These are phyloP conservation scores for Orbilia quercus DNA, from an alignment of 2,329 filamentous ascomycete genomes.

Conservation along the genomic window DNA sequence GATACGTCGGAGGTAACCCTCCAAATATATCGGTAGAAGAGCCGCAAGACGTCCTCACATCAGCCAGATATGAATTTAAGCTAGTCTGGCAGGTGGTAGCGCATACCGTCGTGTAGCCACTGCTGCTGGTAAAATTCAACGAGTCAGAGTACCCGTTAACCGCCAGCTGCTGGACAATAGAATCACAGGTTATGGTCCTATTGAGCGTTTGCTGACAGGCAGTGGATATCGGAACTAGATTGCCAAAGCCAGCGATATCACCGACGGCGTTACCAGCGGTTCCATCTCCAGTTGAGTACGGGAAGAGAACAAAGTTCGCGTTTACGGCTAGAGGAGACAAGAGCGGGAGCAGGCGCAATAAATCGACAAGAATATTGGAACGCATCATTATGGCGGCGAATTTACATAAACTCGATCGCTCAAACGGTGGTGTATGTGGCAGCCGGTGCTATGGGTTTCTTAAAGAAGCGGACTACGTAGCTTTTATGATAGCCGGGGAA, in stretches of 20 bases:
- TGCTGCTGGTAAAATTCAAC: not conserved
- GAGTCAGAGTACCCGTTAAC: conserved; percentile 3
- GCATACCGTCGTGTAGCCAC: not conserved
- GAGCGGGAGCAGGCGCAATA: not conserved
- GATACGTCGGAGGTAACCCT: conserved; percentile 1
- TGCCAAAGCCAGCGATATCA: conserved; percentile 5
- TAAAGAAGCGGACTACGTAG: too few species aligned
- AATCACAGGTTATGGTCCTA: conserved; percentile 7
- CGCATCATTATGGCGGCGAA: not conserved
- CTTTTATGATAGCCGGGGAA: too few species aligned
- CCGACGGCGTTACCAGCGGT: conserved; percentile 10
- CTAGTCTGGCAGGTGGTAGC: not conserved
- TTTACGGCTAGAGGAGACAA: not conserved
- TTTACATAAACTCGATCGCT: too few species aligned
- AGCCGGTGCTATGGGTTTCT: too few species aligned
- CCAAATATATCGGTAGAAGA: conserved; percentile 7
- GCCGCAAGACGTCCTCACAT: not conserved
- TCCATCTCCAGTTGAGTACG: conserved; percentile 14
- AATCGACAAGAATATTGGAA: not conserved
- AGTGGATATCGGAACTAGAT: not conserved
- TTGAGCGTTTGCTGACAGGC: conserved; percentile 22
- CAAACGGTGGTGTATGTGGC: too few species aligned
- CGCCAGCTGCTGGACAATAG: not conserved
- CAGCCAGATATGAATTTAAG: not conserved
- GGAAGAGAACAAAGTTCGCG: conserved; percentile 12